These are phyloP conservation scores for Reticulascus tulasneorum DNA, from an alignment of 2,329 filamentous ascomycete species.

Conservation along the genomic window DNA sequence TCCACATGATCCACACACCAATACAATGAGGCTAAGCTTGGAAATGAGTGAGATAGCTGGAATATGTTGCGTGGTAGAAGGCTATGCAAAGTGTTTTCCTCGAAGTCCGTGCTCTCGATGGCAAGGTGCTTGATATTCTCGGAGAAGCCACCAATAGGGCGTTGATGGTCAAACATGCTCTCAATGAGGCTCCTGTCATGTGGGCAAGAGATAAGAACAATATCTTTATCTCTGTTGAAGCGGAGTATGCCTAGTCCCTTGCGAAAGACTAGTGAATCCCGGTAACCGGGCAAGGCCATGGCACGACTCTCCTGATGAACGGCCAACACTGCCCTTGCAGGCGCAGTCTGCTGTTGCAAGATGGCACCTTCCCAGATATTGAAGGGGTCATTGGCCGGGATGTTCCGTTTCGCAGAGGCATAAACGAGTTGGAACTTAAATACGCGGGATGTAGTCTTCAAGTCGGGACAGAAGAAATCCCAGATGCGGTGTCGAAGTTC, in stretches of 20 bases:
- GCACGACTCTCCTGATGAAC: conserved; percentile 31
- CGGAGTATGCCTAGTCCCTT: conserved; percentile 20
- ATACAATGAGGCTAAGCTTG: too few species aligned
- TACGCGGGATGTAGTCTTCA: conserved; percentile 21
- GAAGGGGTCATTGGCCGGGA: neutral
- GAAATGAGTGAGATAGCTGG: conserved; percentile 22
- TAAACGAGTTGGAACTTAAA: conserved; percentile 20
- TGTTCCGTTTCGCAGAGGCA: conserved; percentile 3
- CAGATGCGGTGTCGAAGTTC: conserved; percentile 30
- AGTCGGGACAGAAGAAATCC: conserved; percentile 26
- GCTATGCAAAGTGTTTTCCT: neutral
- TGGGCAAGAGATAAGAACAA: conserved; percentile 17
- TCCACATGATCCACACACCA: too few species aligned
- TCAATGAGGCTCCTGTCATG: too few species aligned
- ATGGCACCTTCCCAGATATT: conserved; percentile 12
- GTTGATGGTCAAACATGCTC: conserved; percentile 6
- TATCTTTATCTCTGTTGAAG: conserved; percentile 27
- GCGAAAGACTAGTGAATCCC: conserved; percentile 26
- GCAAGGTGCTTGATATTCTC: conserved; percentile 25
- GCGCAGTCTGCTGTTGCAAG: conserved; percentile 8
- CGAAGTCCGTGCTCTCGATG: conserved; percentile 7
- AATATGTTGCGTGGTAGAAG: too few species aligned
- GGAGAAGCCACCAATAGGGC: conserved; percentile 21
- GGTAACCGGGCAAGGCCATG: conserved; percentile 25
- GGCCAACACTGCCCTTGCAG: conserved; percentile 24